Conservation (phyloP, 352 stramenopile species). For the Phytophthora fragariae region DNA sequence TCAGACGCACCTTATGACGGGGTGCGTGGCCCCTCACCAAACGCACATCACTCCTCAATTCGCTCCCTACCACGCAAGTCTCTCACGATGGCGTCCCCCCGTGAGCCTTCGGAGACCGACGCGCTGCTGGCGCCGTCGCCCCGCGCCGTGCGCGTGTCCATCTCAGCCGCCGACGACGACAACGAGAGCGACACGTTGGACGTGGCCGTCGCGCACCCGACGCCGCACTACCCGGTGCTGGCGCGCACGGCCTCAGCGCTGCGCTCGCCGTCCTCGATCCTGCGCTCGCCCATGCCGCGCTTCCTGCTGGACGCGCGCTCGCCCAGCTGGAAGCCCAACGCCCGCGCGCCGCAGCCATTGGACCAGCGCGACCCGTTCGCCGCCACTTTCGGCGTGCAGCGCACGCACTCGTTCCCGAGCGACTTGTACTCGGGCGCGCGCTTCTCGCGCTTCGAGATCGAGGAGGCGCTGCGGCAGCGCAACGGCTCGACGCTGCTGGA, state of each 20-base stretch:
- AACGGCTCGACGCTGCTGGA: slow-evolving; percentile 73
- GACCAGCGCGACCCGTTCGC: slow-evolving; percentile 27
- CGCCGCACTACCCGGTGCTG: slow-evolving; percentile 23
- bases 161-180: slow-evolving; percentile 18
- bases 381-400: slow-evolving; percentile 55
- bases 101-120: slow-evolving; percentile 52
- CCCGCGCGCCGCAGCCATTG: slow-evolving; percentile 24
- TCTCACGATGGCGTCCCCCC: slow-evolving; percentile 37
- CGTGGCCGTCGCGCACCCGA: slow-evolving; percentile 19
- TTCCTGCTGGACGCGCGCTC: slow-evolving; percentile 29
- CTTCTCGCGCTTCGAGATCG: slow-evolving; percentile 83
- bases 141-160: slow-evolving; percentile 23
- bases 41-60: slow-evolving; percentile 4
- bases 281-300: slow-evolving; percentile 45
- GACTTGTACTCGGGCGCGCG: slow-evolving; percentile 78
- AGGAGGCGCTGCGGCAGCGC: slow-evolving; percentile 70
- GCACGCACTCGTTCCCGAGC: slow-evolving; percentile 83
- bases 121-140: slow-evolving; percentile 43
- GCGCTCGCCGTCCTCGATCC: slow-evolving; percentile 45
- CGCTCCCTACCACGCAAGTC: background rate
- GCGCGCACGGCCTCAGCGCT: slow-evolving; percentile 38
- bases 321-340: slow-evolving; percentile 18
- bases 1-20: slow-evolving; percentile 15
- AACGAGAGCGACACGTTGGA: slow-evolving; percentile 36
- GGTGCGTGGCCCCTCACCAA: background rate